phyloP scores from a whole-genome alignment of 176 grass and related monocot genomes.

The Eragrostis curvula region DNA sequence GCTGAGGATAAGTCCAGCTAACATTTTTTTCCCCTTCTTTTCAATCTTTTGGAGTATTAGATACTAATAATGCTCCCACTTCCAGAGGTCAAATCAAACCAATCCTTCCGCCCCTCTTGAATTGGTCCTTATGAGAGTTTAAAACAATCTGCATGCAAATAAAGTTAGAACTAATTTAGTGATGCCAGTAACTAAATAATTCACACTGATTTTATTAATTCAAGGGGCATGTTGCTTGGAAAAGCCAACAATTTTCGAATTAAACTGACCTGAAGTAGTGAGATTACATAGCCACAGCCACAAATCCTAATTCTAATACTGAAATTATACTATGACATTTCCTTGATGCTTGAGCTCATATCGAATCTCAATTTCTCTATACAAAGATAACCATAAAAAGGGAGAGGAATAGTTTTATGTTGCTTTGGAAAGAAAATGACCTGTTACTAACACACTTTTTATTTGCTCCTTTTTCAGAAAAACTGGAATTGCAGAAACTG shows the following conservation, averaged over 20 bases:
- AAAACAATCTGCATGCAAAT: slow-evolving; percentile 7
- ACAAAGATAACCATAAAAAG: slow-evolving; percentile 4
- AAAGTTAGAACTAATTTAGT: background rate
- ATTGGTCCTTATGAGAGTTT: slow-evolving; percentile 4
- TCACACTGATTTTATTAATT: background rate
- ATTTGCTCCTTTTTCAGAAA: slow-evolving; percentile 65
- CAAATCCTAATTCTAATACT: slow-evolving; percentile 12
- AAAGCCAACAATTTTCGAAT: background rate
- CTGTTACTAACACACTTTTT: background rate
- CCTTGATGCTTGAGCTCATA: slow-evolving; percentile 16
- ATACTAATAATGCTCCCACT: background rate
- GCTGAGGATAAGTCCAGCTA: background rate
- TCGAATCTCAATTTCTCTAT: background rate
- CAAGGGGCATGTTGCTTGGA: background rate
- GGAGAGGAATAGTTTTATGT: background rate
- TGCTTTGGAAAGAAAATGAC: slow-evolving; percentile 32
- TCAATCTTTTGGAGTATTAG: slow-evolving; percentile 11
- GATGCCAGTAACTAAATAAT: background rate
- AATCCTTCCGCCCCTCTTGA: background rate
- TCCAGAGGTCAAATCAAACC: too few relatives aligned
- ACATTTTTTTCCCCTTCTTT: slow-evolving; percentile 1
- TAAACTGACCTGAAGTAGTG: background rate
- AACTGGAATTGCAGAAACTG: slow-evolving; percentile 76
- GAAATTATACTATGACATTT: slow-evolving; percentile 22
- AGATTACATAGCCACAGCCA: slow-evolving; percentile 11